Base-by-base conservation (phyloP, 2,329 filamentous ascomycete species). In the Fusarium sp. region DNA sequence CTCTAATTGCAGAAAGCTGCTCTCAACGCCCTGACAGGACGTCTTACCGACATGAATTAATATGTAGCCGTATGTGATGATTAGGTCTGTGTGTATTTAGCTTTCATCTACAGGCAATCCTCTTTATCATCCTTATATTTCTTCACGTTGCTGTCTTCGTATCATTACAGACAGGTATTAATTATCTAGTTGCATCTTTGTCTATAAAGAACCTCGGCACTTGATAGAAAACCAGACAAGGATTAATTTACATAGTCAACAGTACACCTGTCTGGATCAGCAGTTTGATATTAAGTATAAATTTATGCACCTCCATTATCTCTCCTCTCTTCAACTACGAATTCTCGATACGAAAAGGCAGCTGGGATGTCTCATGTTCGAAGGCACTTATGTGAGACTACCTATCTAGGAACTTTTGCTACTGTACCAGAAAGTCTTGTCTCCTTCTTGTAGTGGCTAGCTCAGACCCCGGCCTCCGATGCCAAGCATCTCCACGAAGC, bases 361-460 rank as follows among this genome's bases (percentile, higher is more conserved):
- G 17, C 33, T 24, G 39, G 54, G 52, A n/a, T 28, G 24, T 42
- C 13, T 55, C n/a, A 18, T 39, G 36, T 38, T 18, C 15, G 18
- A 14, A 33, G 20, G 46, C 45, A 45, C 39, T 62, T 60, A 34
- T 65, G 53, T 51, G 42, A 44, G 15, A 22, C 15, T 39, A 11
- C 26, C 31, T 63, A 34, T 53, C 36, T 36, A 14, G 62, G 62
- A 39, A 64, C 53, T 65, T 66, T 65, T 65, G 60, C 46, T 40
- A 14, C 22, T 48, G 39, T 48, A 7, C 33, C 40, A 48, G 20
- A 65, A 42, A 53, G 13, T 48, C 61, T 65, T 60, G 36, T 18
- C 61, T 65, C 62, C 62, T 65, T 65, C 62, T 65, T 36, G 42
- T 65, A 54, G 17, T 43, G 62, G 60, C 62, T 65, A 65, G 62